phyloP scores from a whole-genome alignment of 2,329 filamentous ascomycete genomes.

The Exophiala sideris region DNA sequence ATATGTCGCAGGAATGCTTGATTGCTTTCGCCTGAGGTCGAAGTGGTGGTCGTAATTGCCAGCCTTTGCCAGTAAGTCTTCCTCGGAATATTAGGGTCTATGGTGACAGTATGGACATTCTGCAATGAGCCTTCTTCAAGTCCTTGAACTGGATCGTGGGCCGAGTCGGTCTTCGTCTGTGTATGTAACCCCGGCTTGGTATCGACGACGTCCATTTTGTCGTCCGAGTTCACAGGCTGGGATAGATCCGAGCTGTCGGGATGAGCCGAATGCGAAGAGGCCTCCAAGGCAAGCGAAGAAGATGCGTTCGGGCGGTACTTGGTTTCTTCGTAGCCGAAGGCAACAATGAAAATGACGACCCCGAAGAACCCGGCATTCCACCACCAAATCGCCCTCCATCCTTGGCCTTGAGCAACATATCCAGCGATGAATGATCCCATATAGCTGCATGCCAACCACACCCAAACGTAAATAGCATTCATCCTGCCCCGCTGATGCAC shows the following conservation, averaged over 20 bases:
- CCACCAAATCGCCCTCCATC: slow-evolving; percentile 38
- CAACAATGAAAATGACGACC: slow-evolving; percentile 27
- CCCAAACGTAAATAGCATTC: not conserved
- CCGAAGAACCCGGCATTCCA: slow-evolving; percentile 35
- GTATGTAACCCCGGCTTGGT: too few species aligned
- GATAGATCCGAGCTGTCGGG: not conserved
- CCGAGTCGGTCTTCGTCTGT: too few species aligned
- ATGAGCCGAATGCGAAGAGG: not conserved
- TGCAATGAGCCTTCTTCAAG: too few species aligned
- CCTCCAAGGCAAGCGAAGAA: not conserved
- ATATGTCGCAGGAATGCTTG: slow-evolving; percentile 22
- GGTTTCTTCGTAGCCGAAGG: not conserved
- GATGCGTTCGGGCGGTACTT: not conserved
- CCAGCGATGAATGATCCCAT: slow-evolving; percentile 35
- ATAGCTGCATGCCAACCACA: not conserved
- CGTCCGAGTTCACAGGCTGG: too few species aligned
- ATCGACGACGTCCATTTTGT: too few species aligned
- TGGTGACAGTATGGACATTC: too few species aligned
- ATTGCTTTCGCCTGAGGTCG: slow-evolving; percentile 27
- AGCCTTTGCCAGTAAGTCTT: slow-evolving; percentile 32
- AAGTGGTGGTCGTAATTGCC: slow-evolving; percentile 30
- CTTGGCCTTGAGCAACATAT: slow-evolving; percentile 31
- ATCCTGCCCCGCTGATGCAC: not conserved
- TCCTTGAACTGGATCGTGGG: too few species aligned
- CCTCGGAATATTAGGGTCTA: slow-evolving; percentile 19